These are phyloP conservation scores for Mayamaea pseudoterrestris DNA, from an alignment of 108 stramenopile genomes.

Conservation along the genomic window DNA sequence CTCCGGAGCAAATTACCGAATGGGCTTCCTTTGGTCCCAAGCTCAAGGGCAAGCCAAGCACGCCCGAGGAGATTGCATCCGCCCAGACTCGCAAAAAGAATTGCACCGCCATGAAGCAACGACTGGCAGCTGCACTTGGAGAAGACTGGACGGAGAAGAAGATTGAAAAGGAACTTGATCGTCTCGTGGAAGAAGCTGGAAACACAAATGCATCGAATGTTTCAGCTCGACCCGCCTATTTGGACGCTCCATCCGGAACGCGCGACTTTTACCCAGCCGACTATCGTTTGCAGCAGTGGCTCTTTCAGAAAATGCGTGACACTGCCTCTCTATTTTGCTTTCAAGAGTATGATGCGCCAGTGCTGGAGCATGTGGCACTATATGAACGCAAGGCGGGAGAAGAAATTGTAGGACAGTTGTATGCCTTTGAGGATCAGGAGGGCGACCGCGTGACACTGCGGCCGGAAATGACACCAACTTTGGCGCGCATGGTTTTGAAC, in stretches of 20 bases:
- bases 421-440: constrained; percentile 90
- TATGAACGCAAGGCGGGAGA: constrained; percentile 97
- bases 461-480: constrained; percentile 95
- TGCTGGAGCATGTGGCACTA: constrained; percentile 78
- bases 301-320: constrained; percentile 78
- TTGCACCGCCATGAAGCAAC: constrained; percentile 24
- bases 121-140: constrained; percentile 16
- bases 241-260: constrained; percentile 83
- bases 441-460: constrained; percentile 70
- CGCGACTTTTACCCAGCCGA: constrained; percentile 94
- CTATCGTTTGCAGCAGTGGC: constrained; percentile 82
- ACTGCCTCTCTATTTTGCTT: constrained; percentile 77
- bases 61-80: constrained; percentile 19
- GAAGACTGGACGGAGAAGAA: constrained; percentile 31
- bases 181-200: constrained; percentile 19
- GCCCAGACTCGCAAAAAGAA: constrained; percentile 25
- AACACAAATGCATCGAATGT: background rate
- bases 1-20: constrained; percentile 24
- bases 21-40: constrained; percentile 36
- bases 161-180: constrained; percentile 35
- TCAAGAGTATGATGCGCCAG: constrained; percentile 94
- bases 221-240: constrained; percentile 10
- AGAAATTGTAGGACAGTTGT: constrained; percentile 94
- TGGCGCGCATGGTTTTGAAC: constrained; percentile 94
- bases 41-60: constrained; percentile 30